These are phyloP conservation scores for Lasiosphaeriaceae sp. DNA, from an alignment of 495 filamentous ascomycete genomes.

Conservation along the genomic window DNA sequence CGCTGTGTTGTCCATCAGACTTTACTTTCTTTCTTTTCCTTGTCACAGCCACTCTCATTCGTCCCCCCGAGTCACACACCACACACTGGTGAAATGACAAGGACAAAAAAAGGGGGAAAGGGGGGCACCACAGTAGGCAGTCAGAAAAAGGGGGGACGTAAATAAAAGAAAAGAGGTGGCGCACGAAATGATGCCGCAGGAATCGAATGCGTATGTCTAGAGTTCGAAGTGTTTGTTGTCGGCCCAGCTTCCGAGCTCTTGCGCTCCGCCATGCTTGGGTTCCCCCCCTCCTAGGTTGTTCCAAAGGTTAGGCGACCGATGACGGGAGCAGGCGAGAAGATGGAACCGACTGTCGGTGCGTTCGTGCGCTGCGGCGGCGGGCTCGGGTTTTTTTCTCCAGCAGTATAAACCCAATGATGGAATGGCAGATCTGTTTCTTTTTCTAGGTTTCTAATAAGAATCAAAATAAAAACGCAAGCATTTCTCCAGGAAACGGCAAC, in stretches of 20 bases:
- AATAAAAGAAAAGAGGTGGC: constrained; percentile 16
- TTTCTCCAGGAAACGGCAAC: background rate
- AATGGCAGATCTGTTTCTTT: background rate
- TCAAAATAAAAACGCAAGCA: background rate
- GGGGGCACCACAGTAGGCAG: background rate
- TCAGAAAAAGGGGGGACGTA: constrained; percentile 9
- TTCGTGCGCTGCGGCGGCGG: background rate
- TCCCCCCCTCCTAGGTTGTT: background rate
- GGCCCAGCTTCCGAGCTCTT: constrained; percentile 34
- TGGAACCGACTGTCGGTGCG: too few species aligned
- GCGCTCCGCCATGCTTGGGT: constrained; percentile 27
- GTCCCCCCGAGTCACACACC: too few species aligned
- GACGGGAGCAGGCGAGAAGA: background rate
- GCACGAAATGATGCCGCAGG: constrained; percentile 49
- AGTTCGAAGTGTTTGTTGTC: constrained; percentile 1
- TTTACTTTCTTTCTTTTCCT: constrained; percentile 8
- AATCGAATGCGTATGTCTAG: constrained; percentile 41
- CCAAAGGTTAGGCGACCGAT: background rate
- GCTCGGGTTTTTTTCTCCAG: background rate
- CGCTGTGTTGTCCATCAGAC: constrained; percentile 42
- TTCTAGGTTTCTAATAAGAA: background rate
- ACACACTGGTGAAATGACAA: background rate
- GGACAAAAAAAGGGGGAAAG: background rate
- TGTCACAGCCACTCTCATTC: too few species aligned
- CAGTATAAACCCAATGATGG: background rate